These are phyloP conservation scores for Coemansia sp. DNA, from an alignment of 192 early-diverging fungal genomes.

Conservation along the genomic window DNA sequence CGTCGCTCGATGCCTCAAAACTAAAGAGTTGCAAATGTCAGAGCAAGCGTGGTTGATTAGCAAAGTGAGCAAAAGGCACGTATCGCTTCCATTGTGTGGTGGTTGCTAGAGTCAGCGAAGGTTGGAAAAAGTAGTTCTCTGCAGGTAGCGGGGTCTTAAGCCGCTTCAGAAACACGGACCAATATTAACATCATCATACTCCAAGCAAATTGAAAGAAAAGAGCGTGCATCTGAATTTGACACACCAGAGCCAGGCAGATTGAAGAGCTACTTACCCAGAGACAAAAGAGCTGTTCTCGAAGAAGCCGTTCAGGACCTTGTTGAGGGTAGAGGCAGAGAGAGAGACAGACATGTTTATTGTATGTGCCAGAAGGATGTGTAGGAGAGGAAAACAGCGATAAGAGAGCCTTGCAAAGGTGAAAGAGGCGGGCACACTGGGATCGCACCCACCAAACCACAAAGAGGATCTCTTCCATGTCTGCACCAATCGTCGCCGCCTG, in stretches of 20 bases:
- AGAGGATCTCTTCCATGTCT: neutral
- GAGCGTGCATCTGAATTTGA: neutral
- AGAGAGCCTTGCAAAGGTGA: constrained; percentile 3
- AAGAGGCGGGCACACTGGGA: neutral
- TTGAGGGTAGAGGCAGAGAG: constrained; percentile 62
- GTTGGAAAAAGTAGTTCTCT: constrained; percentile 46
- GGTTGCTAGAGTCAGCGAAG: constrained; percentile 22
- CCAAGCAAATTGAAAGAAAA: neutral
- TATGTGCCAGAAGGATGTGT: constrained; percentile 9
- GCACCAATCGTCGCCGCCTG: neutral
- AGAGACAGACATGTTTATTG: constrained; percentile 61
- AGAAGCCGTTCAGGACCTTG: constrained; percentile 72
- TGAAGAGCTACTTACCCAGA: constrained; percentile 60
- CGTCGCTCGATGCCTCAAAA: constrained; percentile 74
- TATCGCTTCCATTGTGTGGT: neutral
- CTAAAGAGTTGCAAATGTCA: constrained; percentile 33
- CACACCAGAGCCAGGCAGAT: neutral
- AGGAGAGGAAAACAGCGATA: constrained; percentile 7
- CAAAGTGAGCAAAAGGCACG: neutral
- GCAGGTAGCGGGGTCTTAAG: constrained; percentile 62
- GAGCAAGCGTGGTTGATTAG: neutral
- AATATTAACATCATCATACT: constrained; percentile 57
- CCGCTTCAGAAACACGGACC: constrained; percentile 63
- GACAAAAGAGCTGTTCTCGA: constrained; percentile 75
- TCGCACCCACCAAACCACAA: neutral